Base-by-base conservation (phyloP, 345 rosid genomes). In the Sonneratia caseolaris region DNA sequence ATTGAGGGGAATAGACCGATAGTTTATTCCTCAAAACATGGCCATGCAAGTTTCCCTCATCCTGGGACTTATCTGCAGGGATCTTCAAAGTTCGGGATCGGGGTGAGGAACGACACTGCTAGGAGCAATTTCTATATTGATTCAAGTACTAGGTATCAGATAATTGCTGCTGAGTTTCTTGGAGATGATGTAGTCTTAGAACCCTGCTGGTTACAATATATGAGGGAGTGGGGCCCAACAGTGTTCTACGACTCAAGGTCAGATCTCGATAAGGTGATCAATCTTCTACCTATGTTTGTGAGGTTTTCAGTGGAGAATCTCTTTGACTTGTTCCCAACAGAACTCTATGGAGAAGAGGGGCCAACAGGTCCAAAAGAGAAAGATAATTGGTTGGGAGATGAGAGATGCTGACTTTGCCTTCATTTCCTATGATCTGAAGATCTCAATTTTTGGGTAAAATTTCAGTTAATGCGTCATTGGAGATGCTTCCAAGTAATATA, bases 301-400 rank as follows among this genome's bases (percentile, higher is more conserved):
- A 86, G 95, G 69, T 89, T 87, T 77, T 92, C 98, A 1, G 70
- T 92, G 24, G 92, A 86, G 83, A 88, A 82, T 80, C 77, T 93
- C 73, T 73, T 89, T 27, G 96, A 93, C 65, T 81, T 88, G 87
- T 86, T 93, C 70, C 98, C 98, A 1, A 84, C 91, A 1, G 93
- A 88, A 80, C 90, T 93, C 21, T 91, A 91, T 14, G 98, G 98
- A 0, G 98, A 93, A 86, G 97, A 93, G 79, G 98, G 98, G 62
- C 98, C 98, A 8, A 89, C 97, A 0, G 98, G 98, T 36, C 98
- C 97, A 1, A 93, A 93, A 79, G 98, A 91, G 84, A 93, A 93
- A 65, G 82, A 89, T 68, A 91, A 93, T 68, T 91, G 98, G 98
- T 53, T 70, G 49, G 96, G 91, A 80, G 97, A 93, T 76, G 98